A percentile compares a stretch with the other conserved stretches of the same genome.
phyloP scores from a whole-genome alignment of 139 green algal species.

The Chlorella sp. region DNA sequence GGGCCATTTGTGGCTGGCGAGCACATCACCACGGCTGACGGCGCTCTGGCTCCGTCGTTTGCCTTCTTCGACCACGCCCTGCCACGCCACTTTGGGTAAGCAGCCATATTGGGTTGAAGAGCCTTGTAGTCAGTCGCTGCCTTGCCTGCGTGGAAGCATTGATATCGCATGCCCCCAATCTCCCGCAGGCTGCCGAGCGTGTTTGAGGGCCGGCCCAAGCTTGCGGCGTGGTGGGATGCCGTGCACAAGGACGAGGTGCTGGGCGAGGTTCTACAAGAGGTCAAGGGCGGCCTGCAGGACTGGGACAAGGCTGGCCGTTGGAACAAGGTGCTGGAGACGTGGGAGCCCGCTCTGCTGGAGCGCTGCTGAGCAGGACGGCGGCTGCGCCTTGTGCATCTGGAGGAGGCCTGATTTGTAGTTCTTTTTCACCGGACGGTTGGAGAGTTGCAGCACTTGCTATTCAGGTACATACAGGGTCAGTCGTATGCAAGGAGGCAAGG shows the following conservation, averaged over 20 bases:
- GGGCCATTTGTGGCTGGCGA: conserved; percentile 46
- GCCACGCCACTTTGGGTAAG: conserved; percentile 57
- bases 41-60: conserved; percentile 63
- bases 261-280: not conserved
- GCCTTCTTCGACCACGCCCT: conserved; percentile 69
- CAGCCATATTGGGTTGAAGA: not conserved
- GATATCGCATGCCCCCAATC: not conserved
- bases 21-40: conserved; percentile 43
- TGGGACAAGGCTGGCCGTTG: too few species aligned
- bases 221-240: conserved; percentile 50
- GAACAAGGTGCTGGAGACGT: too few species aligned
- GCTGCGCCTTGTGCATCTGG: too few species aligned
- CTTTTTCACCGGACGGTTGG: too few species aligned
- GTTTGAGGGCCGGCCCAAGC: conserved; percentile 54
- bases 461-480: too few species aligned
- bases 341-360: not conserved
- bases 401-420: too few species aligned
- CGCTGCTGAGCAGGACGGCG: not conserved
- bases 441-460: too few species aligned
- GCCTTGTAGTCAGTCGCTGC: not conserved
- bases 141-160: not conserved
- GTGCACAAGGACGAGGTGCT: conserved; percentile 6
- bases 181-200: conserved; percentile 41
- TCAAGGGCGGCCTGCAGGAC: too few species aligned
- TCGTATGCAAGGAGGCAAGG: too few species aligned